Evolutionary conservation across 2,329 filamentous ascomycete species (phyloP).

Genomic region (Aspergillus transmontanensis): DNA sequence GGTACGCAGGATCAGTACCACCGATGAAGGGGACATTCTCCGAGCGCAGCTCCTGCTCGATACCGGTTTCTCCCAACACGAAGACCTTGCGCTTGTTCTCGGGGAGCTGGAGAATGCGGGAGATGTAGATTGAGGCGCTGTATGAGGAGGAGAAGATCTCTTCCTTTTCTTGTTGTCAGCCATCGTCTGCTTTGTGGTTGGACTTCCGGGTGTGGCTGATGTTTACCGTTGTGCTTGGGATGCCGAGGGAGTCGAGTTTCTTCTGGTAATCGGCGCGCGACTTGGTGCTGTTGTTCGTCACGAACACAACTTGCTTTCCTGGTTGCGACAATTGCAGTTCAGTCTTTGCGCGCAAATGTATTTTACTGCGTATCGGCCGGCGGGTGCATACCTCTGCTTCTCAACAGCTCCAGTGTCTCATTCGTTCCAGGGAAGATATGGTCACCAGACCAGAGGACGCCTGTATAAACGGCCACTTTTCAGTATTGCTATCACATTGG

Average conservation of each 20-base stretch:
- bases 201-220: slow-evolving; percentile 16
- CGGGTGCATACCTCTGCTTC: slow-evolving; percentile 68
- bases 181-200: not conserved
- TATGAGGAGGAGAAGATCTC: slow-evolving; percentile 97
- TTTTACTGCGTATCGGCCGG: slow-evolving; percentile 7
- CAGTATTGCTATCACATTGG: slow-evolving; percentile 34
- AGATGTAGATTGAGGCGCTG: slow-evolving; percentile 93
- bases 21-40: slow-evolving; percentile 81
- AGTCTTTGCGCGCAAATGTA: not conserved
- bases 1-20: slow-evolving; percentile 77
- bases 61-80: slow-evolving; percentile 85
- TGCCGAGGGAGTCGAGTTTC: slow-evolving; percentile 81
- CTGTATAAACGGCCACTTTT: slow-evolving; percentile 54
- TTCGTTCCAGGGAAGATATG: slow-evolving; percentile 82
- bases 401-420: slow-evolving; percentile 81
- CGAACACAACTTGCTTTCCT: slow-evolving; percentile 93
- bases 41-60: slow-evolving; percentile 81
- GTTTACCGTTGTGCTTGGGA: slow-evolving; percentile 68
- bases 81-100: slow-evolving; percentile 88
- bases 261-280: slow-evolving; percentile 89
- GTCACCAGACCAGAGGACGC: slow-evolving; percentile 95
- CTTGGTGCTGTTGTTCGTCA: slow-evolving; percentile 99
- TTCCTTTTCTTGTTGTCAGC: slow-evolving; percentile 55
- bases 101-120: slow-evolving; percentile 81
- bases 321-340: not conserved